Base-by-base conservation (phyloP, 805 yeast species). In the Ogataea angusta region DNA sequence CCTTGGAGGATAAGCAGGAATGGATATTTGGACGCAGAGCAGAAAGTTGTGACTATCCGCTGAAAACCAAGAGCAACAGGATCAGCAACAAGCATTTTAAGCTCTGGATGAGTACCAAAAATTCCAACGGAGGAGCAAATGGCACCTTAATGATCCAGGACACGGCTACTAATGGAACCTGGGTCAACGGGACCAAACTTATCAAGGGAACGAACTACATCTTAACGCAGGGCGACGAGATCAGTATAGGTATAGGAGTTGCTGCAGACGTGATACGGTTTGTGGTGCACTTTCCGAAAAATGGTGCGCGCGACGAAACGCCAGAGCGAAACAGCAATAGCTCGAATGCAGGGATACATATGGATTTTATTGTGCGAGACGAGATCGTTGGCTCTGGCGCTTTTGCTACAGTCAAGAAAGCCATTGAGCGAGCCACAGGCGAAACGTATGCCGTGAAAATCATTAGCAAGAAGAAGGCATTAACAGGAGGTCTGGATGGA, bases 321-420 rank as follows among this genome's bases (percentile, higher is more conserved):
- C 47, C 43, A 8, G 49, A 49, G n/a, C 32, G 35, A 16, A 46
- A 36, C n/a, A 36, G 51, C 45, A 39, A 50, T 57, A 43, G 38
- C 9, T 10, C 42, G 5, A 46, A 38, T 36, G 45, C 48, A 9
- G 53, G 73, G 43, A 47, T 65, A 12, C 52, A 56, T 36, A 49
- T 50, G 15, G 67, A 83, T 54, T 93, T 82, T 62, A 83, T 86
- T 10, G 78, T 91, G 15, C 76, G 82, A 44, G 86, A 83, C 57
- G 95, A 85, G 54, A 81, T 86, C 12, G 85, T 91, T 1, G 99
- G 99, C 1, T 93, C 88, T 53, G 99, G 99, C n/a, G 98, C 98
- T 8, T 91, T 91, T 72, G 98, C 98, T 5, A 85, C 90, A 1
- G 99, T 93, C 21, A 83, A 88, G 51, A 87, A 87, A 58, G 96